Evolutionary conservation across 345 rosid species (phyloP), one percentile per base, ranked within the genome.

Genomic region (Aquilaria malaccensis): DNA sequence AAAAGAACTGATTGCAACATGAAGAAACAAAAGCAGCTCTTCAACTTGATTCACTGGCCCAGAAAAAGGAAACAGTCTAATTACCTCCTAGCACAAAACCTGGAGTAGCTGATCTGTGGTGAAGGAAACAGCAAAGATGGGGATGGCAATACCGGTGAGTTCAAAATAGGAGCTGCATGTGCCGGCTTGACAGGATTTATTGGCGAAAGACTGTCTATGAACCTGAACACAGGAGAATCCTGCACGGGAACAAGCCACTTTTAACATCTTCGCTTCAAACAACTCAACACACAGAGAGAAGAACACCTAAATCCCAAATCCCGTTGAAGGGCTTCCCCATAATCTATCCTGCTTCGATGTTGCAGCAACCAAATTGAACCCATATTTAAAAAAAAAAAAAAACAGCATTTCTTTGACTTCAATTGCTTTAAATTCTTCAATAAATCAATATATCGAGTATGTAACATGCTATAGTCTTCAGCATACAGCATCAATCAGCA

Each of bases 161-260:
- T 74, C 59, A 77, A 73, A 13, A 71, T 67, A 48, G 63, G 75
- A 53, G 66, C 79, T 0, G 56, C 31, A 33, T 67, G 70, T 37
- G 61, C 10, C 51, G 72, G 75, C 65, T 81, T 87, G 7, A 72
- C 76, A 13, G 74, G 70, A 47, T 82, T 86, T 14, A 84, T 70
- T 10, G 95, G 90, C 0, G 88, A 87, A 46, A 87, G 86, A 10
- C 66, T 83, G 67, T 69, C 79, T 14, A 87, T 87, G 74, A 76
- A 87, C 61, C 79, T 80, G 66, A 82, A 87, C 13, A 84, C 85
- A 2, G 88, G 95, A 59, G 95, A 87, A 76, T 82, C 81, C 95
- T 87, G 82, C 80, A 78, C 0, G 14, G 48, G 14, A 43, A 68
- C 60, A 22, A 15, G 13, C 62, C 33, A 9, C 30, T 37, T 50